These are phyloP conservation scores for Mycena filopes DNA, from an alignment of 768 basidiomycete genomes.

Conservation along the genomic window DNA sequence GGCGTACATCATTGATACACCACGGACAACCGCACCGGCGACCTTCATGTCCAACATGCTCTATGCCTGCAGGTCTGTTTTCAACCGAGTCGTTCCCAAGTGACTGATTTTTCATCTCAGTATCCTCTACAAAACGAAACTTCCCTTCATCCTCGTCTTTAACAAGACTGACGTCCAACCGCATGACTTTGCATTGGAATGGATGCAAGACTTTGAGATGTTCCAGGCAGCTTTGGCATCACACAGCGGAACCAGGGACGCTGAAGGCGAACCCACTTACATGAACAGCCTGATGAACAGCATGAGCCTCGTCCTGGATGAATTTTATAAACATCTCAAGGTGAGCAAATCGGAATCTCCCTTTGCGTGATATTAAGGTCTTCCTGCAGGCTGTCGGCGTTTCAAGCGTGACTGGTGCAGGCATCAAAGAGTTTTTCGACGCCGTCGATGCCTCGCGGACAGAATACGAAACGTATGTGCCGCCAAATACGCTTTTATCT, in stretches of 20 bases:
- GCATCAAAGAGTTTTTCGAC: slow-evolving; percentile 90
- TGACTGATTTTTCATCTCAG: slow-evolving; percentile 49
- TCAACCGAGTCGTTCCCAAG: not conserved
- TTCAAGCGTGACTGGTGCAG: slow-evolving; percentile 95
- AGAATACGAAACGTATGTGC: slow-evolving; percentile 87
- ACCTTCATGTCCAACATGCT: slow-evolving; percentile 99
- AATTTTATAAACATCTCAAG: slow-evolving; percentile 97
- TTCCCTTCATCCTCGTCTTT: slow-evolving; percentile 97
- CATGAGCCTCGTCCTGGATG: slow-evolving; percentile 97
- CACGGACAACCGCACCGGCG: slow-evolving; percentile 91
- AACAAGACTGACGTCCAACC: slow-evolving; percentile 96
- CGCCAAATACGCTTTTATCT: not conserved
- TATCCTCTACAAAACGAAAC: slow-evolving; percentile 97
- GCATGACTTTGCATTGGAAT: slow-evolving; percentile 92
- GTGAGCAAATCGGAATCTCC: slow-evolving; percentile 51
- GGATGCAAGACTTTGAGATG: slow-evolving; percentile 98
- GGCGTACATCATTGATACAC: slow-evolving; percentile 98
- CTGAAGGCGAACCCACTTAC: slow-evolving; percentile 93
- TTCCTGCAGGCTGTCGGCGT: slow-evolving; percentile 87
- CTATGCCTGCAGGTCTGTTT: slow-evolving; percentile 91
- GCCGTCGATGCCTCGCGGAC: slow-evolving; percentile 88
- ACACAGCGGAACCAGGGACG: slow-evolving; percentile 72
- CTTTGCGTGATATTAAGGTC: not conserved
- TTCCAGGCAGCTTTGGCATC: slow-evolving; percentile 90
- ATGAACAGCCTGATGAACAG: slow-evolving; percentile 99